phyloP scores from a whole-genome alignment of 345 rosid species.

The Eucalyptus regnans region DNA sequence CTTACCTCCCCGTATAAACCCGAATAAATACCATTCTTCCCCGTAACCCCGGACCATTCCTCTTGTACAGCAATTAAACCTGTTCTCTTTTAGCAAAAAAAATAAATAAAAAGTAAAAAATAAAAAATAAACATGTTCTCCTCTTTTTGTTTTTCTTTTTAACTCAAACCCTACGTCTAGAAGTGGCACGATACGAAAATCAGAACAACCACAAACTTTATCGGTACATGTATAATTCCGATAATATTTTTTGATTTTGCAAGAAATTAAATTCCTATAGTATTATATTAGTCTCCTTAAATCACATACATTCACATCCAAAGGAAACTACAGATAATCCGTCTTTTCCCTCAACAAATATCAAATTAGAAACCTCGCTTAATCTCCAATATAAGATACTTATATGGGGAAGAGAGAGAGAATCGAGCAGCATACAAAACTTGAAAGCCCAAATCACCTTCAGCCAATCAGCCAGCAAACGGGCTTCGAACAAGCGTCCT shows the following conservation, averaged over 20 bases:
- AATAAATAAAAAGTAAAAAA: too few species aligned
- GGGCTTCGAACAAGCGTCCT: not conserved
- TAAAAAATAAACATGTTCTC: not conserved
- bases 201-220: not conserved
- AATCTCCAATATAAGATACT: not conserved
- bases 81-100: too few species aligned
- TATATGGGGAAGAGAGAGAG: not conserved
- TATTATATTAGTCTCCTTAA: not conserved
- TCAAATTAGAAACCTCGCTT: not conserved
- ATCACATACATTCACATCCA: not conserved
- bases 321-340: not conserved
- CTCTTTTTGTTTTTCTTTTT: not conserved
- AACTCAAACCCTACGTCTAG: not conserved
- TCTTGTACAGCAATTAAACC: not conserved
- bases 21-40: not conserved
- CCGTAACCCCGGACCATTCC: not conserved
- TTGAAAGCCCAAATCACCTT: not conserved
- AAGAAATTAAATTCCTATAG: not conserved
- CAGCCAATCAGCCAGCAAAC: not conserved
- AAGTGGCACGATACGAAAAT: not conserved
- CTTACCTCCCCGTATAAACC: not conserved
- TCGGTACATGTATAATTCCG: not conserved
- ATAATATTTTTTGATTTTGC: not conserved
- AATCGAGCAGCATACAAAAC: not conserved
- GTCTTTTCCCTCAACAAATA: not conserved